Evolutionary conservation across 1,139 yeast species (phyloP).

Genomic region (Nakaseomyces kungkrabaensis): DNA sequence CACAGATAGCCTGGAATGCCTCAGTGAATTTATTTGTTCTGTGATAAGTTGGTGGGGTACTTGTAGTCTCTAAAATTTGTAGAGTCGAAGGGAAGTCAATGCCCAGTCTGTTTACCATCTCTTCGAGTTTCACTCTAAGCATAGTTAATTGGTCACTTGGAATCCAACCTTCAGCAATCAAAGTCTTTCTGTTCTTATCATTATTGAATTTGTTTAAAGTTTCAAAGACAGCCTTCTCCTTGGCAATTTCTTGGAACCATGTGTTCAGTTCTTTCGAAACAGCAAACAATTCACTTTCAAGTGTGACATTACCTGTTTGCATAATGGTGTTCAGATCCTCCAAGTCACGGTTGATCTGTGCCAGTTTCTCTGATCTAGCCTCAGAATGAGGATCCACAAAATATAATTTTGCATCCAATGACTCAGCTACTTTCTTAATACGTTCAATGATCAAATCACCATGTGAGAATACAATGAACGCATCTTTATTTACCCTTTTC

Average conservation of each 20-base stretch:
- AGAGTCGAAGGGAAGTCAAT: constrained; percentile 54
- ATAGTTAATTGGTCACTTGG: constrained; percentile 46
- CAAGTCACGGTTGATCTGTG: constrained; percentile 48
- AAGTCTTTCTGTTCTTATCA: constrained; percentile 74
- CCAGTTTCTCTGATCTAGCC: constrained; percentile 48
- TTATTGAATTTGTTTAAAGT: constrained; percentile 73
- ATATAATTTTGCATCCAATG: constrained; percentile 72
- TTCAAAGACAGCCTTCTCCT: constrained; percentile 68
- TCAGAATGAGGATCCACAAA: constrained; percentile 52
- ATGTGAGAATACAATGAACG: constrained; percentile 79
- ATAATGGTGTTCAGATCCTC: constrained; percentile 61
- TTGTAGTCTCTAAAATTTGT: constrained; percentile 68
- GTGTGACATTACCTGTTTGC: constrained; percentile 57
- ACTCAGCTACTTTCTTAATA: constrained; percentile 67
- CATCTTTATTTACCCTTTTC: constrained; percentile 50
- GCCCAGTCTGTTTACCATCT: constrained; percentile 43
- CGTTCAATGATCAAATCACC: constrained; percentile 63
- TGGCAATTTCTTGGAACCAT: constrained; percentile 56
- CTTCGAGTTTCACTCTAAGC: constrained; percentile 49
- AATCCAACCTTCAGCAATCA: constrained; percentile 98
- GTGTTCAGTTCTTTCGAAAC: constrained; percentile 60
- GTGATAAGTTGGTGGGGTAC: constrained; percentile 90
- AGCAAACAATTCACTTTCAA: constrained; percentile 66
- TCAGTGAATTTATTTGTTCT: constrained; percentile 83
- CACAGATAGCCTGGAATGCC: constrained; percentile 88